phyloP scores from a whole-genome alignment of 2,329 filamentous ascomycete species.

The Alternaria sp. region DNA sequence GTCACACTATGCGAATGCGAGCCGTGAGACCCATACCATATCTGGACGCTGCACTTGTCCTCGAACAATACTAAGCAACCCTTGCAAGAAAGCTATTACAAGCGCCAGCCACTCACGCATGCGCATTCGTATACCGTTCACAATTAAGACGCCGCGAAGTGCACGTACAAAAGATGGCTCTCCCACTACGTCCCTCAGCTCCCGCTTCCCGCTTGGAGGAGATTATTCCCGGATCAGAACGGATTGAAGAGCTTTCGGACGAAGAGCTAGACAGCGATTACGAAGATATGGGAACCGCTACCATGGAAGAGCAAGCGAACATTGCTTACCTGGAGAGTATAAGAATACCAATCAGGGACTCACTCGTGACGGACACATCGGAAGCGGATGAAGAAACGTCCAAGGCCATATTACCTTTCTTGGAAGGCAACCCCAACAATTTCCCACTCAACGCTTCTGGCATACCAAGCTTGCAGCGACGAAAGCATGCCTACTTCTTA shows the following conservation, averaged over 20 bases:
- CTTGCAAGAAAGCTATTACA: not conserved
- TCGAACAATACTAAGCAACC: slow-evolving; percentile 39
- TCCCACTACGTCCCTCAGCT: slow-evolving; percentile 24
- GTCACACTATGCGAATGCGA: not conserved
- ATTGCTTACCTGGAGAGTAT: slow-evolving; percentile 39
- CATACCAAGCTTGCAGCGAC: slow-evolving; percentile 74
- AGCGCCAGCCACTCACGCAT: slow-evolving; percentile 24
- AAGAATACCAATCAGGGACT: slow-evolving; percentile 67
- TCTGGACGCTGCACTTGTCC: slow-evolving; percentile 12
- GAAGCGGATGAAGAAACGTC: slow-evolving; percentile 71
- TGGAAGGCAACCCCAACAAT: slow-evolving; percentile 62
- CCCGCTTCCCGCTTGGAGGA: slow-evolving; percentile 38
- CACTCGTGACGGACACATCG: slow-evolving; percentile 71
- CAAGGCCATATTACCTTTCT: slow-evolving; percentile 70
- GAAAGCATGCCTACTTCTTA: slow-evolving; percentile 67
- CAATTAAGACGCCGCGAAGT: not conserved
- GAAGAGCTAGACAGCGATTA: slow-evolving; percentile 36
- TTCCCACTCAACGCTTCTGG: slow-evolving; percentile 71
- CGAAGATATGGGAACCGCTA: slow-evolving; percentile 45
- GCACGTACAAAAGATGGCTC: slow-evolving; percentile 33
- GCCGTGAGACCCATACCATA: slow-evolving; percentile 12
- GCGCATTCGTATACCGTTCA: slow-evolving; percentile 14
- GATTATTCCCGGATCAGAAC: slow-evolving; percentile 27
- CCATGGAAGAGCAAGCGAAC: slow-evolving; percentile 35
- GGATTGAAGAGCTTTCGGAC: slow-evolving; percentile 48